These are phyloP conservation scores for Cinnamomum micranthum DNA, from an alignment of 164 flowering plant species.

Conservation along the genomic window DNA sequence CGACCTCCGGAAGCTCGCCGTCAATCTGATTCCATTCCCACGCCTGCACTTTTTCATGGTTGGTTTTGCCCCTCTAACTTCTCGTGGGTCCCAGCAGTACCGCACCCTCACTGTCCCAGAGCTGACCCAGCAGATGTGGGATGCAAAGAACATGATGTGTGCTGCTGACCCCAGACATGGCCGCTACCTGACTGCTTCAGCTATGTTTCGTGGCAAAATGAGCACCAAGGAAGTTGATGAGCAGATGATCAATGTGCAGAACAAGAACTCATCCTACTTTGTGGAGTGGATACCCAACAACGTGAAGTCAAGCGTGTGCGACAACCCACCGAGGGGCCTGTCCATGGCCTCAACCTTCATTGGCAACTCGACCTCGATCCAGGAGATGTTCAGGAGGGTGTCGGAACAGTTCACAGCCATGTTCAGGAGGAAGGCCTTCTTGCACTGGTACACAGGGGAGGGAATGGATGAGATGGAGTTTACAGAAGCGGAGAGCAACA, in stretches of 20 bases:
- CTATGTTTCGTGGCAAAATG: slow-evolving; percentile 51
- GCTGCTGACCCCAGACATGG: slow-evolving; percentile 51
- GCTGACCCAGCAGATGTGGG: slow-evolving; percentile 66
- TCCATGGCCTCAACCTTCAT: slow-evolving; percentile 47
- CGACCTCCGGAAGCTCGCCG: slow-evolving; percentile 50
- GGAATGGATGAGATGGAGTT: slow-evolving; percentile 58
- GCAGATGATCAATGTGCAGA: slow-evolving; percentile 48
- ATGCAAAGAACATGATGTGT: slow-evolving; percentile 56
- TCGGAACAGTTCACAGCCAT: slow-evolving; percentile 52
- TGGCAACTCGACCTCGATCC: slow-evolving; percentile 49
- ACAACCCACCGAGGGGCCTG: slow-evolving; percentile 43
- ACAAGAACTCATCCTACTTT: slow-evolving; percentile 50
- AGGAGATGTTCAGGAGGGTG: slow-evolving; percentile 51
- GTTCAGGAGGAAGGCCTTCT: slow-evolving; percentile 54
- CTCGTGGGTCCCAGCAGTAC: slow-evolving; percentile 51
- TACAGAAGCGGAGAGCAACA: slow-evolving; percentile 36
- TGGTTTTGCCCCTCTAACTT: slow-evolving; percentile 53
- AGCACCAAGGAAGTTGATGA: slow-evolving; percentile 55
- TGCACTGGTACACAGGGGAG: slow-evolving; percentile 53
- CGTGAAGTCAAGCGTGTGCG: slow-evolving; percentile 45
- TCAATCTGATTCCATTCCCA: slow-evolving; percentile 53
- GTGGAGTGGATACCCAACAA: slow-evolving; percentile 54
- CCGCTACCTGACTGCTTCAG: slow-evolving; percentile 46
- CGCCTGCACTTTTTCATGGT: slow-evolving; percentile 60
- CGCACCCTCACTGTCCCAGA: slow-evolving; percentile 43